Conservation (phyloP, 805 yeast species). For the Metschnikowia aberdeeniae region DNA sequence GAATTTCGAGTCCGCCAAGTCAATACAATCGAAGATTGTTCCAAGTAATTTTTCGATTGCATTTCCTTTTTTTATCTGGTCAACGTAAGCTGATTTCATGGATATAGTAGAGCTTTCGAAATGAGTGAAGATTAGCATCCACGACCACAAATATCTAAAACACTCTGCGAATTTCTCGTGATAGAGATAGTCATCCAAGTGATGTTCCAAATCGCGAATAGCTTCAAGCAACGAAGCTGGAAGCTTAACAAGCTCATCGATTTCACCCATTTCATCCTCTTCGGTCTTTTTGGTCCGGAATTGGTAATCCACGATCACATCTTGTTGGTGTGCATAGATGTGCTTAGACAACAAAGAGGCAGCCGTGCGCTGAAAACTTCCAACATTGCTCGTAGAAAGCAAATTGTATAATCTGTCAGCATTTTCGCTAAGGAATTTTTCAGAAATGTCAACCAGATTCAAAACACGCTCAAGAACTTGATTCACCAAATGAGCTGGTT, state of each 20-base stretch:
- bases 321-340: conserved; percentile 50
- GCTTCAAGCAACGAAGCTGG: conserved; percentile 41
- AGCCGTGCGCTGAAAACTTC: conserved; percentile 41
- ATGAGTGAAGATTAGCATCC: conserved; percentile 60
- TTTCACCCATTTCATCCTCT: conserved; percentile 15
- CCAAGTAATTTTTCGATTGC: conserved; percentile 49
- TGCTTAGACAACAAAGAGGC: conserved; percentile 35
- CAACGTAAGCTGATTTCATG: conserved; percentile 57
- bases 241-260: conserved; percentile 25
- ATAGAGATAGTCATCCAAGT: conserved; percentile 9
- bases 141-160: conserved; percentile 56
- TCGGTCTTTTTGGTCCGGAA: conserved; percentile 39
- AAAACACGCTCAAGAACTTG: conserved; percentile 25
- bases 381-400: conserved; percentile 19
- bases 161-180: conserved; percentile 14
- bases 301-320: conserved; percentile 58
- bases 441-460: conserved; percentile 25
- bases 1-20: conserved; percentile 26
- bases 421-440: conserved; percentile 25
- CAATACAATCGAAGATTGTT: conserved; percentile 58
- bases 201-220: conserved; percentile 27
- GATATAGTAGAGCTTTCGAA: conserved; percentile 63
- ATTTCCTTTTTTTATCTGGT: conserved; percentile 46
- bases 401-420: conserved; percentile 34
- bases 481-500: conserved; percentile 23